phyloP scores from a whole-genome alignment of 495 filamentous ascomycete species.

The Podospora fimiseda region DNA sequence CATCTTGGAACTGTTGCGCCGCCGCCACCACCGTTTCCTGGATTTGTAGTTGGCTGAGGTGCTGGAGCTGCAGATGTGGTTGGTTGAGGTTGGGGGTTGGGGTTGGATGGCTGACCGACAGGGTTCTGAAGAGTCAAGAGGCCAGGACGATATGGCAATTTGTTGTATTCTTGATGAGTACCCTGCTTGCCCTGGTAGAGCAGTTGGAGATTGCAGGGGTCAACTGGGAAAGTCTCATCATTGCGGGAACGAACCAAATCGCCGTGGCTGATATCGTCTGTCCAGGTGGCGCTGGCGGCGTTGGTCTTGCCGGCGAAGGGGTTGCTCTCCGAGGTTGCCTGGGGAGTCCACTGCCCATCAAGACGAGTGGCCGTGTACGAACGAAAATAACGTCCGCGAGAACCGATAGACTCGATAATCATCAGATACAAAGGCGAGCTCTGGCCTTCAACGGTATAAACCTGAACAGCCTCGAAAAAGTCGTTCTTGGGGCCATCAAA shows the following conservation, averaged over 20 bases:
- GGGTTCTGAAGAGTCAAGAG: conserved; percentile 40
- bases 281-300: conserved; percentile 52
- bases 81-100: neutral
- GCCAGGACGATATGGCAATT: conserved; percentile 46
- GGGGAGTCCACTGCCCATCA: conserved; percentile 47
- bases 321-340: conserved; percentile 43
- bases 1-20: conserved; percentile 11
- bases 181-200: conserved; percentile 49
- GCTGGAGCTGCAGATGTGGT: too few species aligned
- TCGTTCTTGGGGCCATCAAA: conserved; percentile 46
- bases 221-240: conserved; percentile 52
- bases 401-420: conserved; percentile 56
- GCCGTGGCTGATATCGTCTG: conserved; percentile 58
- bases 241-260: conserved; percentile 48
- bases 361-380: conserved; percentile 53
- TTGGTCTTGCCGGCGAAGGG: conserved; percentile 60
- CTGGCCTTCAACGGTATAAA: conserved; percentile 52
- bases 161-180: conserved; percentile 32
- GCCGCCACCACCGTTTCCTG: neutral
- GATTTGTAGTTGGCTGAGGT: neutral
- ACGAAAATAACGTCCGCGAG: conserved; percentile 56
- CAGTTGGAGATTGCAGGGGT: conserved; percentile 53
- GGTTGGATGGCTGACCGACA: neutral
- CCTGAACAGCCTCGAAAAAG: conserved; percentile 58
- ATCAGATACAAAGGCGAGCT: conserved; percentile 50